Conservation (phyloP, 495 filamentous ascomycete genomes). For the Penicillium cinerascens region DNA sequence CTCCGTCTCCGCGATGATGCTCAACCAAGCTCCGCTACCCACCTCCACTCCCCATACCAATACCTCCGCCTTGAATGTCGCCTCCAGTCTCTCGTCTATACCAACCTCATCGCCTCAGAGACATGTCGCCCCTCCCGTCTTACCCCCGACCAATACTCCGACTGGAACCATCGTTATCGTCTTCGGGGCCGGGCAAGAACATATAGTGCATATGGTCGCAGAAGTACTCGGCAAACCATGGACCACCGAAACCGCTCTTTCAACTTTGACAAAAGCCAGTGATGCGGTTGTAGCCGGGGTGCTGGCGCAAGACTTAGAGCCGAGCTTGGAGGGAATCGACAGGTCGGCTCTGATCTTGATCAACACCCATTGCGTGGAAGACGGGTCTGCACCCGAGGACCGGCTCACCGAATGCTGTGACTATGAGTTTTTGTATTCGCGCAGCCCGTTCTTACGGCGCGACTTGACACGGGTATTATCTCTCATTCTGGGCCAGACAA, state of each 20-base stretch:
- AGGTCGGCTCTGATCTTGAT: constrained; percentile 55
- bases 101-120: constrained; percentile 8
- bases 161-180: constrained; percentile 52
- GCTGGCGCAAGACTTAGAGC: constrained; percentile 47
- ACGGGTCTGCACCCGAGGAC: constrained; percentile 62
- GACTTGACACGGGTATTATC: constrained; percentile 74
- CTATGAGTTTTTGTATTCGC: constrained; percentile 80
- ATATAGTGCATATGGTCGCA: constrained; percentile 63
- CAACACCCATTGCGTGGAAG: constrained; percentile 69
- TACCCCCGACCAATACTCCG: neutral
- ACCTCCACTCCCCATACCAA: neutral
- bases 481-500: constrained; percentile 70
- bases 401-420: constrained; percentile 62
- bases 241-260: constrained; percentile 51
- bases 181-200: constrained; percentile 57
- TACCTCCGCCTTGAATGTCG: constrained; percentile 5
- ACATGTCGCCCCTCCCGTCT: constrained; percentile 1
- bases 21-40: neutral
- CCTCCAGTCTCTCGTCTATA: constrained; percentile 5
- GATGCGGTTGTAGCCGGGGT: constrained; percentile 58
- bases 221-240: constrained; percentile 66
- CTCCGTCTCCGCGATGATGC: constrained; percentile 3
- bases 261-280: constrained; percentile 44
- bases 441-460: constrained; percentile 65
- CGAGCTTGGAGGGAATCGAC: constrained; percentile 47